A percentile compares a stretch with the other conserved stretches of the same genome.
Evolutionary conservation across 1,284 basidiomycete species (phyloP).

Genomic region (Moesziomyces parantarcticus): DNA sequence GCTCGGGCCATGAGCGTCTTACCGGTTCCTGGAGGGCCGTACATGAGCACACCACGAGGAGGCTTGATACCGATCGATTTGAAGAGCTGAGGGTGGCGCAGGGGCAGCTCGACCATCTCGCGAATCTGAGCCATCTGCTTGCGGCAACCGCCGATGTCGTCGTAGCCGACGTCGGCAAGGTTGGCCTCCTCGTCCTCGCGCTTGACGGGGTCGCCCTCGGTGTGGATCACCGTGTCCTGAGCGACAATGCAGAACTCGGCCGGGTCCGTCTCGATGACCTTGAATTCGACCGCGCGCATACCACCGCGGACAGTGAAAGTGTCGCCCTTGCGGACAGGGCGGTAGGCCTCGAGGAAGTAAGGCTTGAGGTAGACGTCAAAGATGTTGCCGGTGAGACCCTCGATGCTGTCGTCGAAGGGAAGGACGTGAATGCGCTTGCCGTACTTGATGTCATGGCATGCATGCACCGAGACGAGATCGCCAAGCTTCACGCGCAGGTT

Average conservation of each 20-base stretch:
- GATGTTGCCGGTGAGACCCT: slow-evolving; percentile 95
- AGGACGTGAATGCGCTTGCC: slow-evolving; percentile 97
- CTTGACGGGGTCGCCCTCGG: slow-evolving; percentile 98
- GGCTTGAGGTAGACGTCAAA: slow-evolving; percentile 99
- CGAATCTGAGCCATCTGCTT: slow-evolving; percentile 99
- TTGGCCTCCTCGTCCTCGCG: slow-evolving; percentile 98
- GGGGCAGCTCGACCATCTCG: slow-evolving; percentile 96
- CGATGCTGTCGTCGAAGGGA: slow-evolving; percentile 97
- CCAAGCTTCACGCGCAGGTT: slow-evolving; percentile 97
- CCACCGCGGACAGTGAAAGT: slow-evolving; percentile 97
- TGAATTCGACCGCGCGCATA: slow-evolving; percentile 85
- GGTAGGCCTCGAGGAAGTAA: slow-evolving; percentile 99
- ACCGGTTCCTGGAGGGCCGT: slow-evolving; percentile 67
- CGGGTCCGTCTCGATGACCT: slow-evolving; percentile 90
- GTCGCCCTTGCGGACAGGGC: slow-evolving; percentile 93
- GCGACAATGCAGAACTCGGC: slow-evolving; percentile 96
- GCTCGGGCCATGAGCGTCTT: slow-evolving; percentile 88
- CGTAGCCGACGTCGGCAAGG: slow-evolving; percentile 96
- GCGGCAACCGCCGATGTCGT: slow-evolving; percentile 98
- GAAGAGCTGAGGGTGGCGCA: slow-evolving; percentile 98
- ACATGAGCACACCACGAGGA: slow-evolving; percentile 75
- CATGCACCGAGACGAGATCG: slow-evolving; percentile 93
- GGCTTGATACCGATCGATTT: slow-evolving; percentile 99
- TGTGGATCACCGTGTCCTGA: slow-evolving; percentile 95
- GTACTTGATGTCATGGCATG: slow-evolving; percentile 98